Percentiles rank a stretch among this genome's conserved stretches.
These are phyloP conservation scores for Chrysoporthe puriensis DNA, from an alignment of 2,329 filamentous ascomycete genomes.

Conservation along the genomic window DNA sequence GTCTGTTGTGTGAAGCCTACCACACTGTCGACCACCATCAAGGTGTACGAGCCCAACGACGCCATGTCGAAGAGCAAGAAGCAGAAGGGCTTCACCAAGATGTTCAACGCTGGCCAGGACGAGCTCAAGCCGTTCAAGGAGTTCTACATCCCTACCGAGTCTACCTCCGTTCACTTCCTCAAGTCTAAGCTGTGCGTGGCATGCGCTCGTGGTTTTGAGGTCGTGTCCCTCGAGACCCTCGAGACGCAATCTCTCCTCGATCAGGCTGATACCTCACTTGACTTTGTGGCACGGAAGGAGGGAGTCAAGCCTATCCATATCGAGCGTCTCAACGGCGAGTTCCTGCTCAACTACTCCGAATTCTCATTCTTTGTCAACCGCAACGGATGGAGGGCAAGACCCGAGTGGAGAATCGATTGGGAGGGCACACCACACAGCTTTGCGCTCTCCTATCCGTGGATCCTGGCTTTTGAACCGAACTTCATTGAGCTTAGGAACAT, in stretches of 20 bases:
- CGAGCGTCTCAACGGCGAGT: slow-evolving; percentile 94
- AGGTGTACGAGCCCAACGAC: slow-evolving; percentile 98
- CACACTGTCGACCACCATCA: slow-evolving; percentile 92
- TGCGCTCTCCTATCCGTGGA: slow-evolving; percentile 94
- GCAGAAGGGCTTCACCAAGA: slow-evolving; percentile 92
- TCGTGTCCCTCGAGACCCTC: slow-evolving; percentile 94
- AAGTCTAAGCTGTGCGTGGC: slow-evolving; percentile 96
- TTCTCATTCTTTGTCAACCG: slow-evolving; percentile 99
- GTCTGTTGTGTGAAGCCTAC: slow-evolving; percentile 97
- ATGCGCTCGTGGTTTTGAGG: slow-evolving; percentile 93
- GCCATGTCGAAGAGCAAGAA: slow-evolving; percentile 92
- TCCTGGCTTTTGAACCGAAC: slow-evolving; percentile 93
- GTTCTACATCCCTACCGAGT: slow-evolving; percentile 98
- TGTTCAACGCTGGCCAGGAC: slow-evolving; percentile 92
- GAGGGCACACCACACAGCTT: slow-evolving; percentile 92
- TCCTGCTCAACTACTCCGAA: slow-evolving; percentile 96
- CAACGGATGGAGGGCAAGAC: slow-evolving; percentile 94
- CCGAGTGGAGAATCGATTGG: slow-evolving; percentile 98
- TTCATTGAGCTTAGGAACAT: slow-evolving; percentile 97
- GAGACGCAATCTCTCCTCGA: slow-evolving; percentile 97
- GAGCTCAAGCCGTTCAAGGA: slow-evolving; percentile 97
- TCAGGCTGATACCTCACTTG: slow-evolving; percentile 95
- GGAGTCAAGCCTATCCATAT: slow-evolving; percentile 95
- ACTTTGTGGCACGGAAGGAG: slow-evolving; percentile 94
- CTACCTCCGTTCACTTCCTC: slow-evolving; percentile 97